These are phyloP conservation scores for Choanephora cucurbitarum DNA, from an alignment of 371 early-diverging fungal species.

Conservation along the genomic window DNA sequence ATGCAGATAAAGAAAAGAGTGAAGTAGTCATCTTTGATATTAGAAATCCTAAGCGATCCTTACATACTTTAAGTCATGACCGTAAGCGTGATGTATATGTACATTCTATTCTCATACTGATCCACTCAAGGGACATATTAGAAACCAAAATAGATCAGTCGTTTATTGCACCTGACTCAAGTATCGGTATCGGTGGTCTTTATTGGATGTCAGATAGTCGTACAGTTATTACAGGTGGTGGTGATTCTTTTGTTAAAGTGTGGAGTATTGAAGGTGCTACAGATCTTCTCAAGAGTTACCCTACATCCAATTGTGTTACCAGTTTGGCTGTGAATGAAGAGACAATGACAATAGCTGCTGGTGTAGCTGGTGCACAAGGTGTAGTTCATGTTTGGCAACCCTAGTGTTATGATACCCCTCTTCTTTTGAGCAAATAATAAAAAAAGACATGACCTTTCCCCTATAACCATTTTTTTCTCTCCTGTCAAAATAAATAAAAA, in stretches of 20 bases:
- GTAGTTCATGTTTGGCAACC: constrained; percentile 41
- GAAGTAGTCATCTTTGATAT: constrained; percentile 41
- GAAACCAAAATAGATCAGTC: constrained; percentile 13
- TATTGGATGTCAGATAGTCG: constrained; percentile 40
- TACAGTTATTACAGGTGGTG: constrained; percentile 43
- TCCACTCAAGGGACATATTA: too few species aligned
- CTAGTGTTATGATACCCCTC: neutral
- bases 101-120: too few species aligned
- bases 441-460: too few species aligned
- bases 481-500: too few species aligned
- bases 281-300: constrained; percentile 30
- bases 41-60: constrained; percentile 15
- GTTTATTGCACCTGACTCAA: constrained; percentile 29
- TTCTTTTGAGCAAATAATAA: too few species aligned
- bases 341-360: constrained; percentile 36
- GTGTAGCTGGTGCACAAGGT: constrained; percentile 42
- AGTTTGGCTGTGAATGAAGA: constrained; percentile 42
- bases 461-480: too few species aligned
- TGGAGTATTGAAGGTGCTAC: constrained; percentile 36
- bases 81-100: constrained; percentile 28
- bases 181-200: constrained; percentile 42
- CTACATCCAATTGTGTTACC: constrained; percentile 33
- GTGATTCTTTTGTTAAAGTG: constrained; percentile 39
- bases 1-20: constrained; percentile 31
- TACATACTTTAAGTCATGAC: constrained; percentile 32